Percentiles rank a stretch among this genome's conserved stretches.
Conservation (phyloP, 1,284 basidiomycete genomes). For the Pholiota adiposa region DNA sequence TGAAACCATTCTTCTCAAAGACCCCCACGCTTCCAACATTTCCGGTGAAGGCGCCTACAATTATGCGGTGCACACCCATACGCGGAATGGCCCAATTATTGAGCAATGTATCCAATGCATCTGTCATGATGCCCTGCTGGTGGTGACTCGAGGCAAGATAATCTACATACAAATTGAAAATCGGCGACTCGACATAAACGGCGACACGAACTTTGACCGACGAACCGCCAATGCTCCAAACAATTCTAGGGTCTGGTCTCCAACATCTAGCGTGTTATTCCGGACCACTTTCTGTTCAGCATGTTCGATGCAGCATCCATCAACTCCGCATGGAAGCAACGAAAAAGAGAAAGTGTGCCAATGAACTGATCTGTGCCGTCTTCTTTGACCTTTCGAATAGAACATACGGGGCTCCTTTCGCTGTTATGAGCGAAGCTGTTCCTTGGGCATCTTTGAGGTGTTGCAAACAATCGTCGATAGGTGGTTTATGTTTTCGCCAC, state of each 20-base stretch:
- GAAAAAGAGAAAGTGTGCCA: conserved; percentile 45
- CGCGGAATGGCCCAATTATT: conserved; percentile 62
- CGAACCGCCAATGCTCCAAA: conserved; percentile 58
- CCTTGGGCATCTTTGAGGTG: conserved; percentile 34
- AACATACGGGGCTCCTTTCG: conserved; percentile 46
- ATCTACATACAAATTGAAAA: conserved; percentile 37
- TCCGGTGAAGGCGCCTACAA: conserved; percentile 47
- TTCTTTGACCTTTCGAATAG: conserved; percentile 49
- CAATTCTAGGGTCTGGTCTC: conserved; percentile 54
- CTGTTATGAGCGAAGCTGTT: conserved; percentile 27
- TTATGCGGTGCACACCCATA: conserved; percentile 55
- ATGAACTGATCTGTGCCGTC: conserved; percentile 52
- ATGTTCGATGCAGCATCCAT: conserved; percentile 26
- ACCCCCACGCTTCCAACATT: conserved; percentile 64
- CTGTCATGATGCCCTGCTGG: conserved; percentile 71
- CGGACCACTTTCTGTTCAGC: conserved; percentile 32
- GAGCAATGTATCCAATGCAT: conserved; percentile 54
- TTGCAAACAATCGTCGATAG: conserved; percentile 27
- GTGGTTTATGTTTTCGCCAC: conserved; percentile 21
- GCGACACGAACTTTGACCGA: not conserved
- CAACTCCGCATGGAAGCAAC: conserved; percentile 41
- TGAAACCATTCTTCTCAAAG: conserved; percentile 70
- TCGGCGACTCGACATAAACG: not conserved
- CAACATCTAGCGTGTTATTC: conserved; percentile 41
- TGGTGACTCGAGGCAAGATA: conserved; percentile 62